A percentile compares a stretch with the other conserved stretches of the same genome.
These are phyloP conservation scores for Acanthamoeba lenticulata DNA, from an alignment of 208 protist genomes.

Conservation along the genomic window DNA sequence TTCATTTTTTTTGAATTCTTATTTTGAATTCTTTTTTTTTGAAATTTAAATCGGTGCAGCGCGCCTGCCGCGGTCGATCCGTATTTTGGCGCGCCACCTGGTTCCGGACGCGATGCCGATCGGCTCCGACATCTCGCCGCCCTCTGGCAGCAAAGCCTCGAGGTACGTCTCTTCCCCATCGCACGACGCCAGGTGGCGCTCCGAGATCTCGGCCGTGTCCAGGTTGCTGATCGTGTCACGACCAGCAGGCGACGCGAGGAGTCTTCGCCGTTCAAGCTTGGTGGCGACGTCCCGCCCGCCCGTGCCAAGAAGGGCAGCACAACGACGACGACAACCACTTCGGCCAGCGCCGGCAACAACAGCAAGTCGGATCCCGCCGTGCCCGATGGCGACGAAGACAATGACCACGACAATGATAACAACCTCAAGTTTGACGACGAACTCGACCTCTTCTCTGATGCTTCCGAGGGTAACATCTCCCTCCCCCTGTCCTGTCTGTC, in stretches of 20 bases:
- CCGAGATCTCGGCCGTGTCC: too few relatives aligned
- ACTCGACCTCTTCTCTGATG: background rate
- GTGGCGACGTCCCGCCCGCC: background rate
- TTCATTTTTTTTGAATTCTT: background rate
- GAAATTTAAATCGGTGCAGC: background rate
- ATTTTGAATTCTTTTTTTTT: background rate
- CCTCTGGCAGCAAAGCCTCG: background rate
- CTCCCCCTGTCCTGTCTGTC: background rate
- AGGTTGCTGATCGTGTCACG: too few relatives aligned
- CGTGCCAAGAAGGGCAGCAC: background rate
- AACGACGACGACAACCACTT: too few relatives aligned
- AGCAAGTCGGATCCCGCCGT: too few relatives aligned
- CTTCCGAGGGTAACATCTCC: background rate
- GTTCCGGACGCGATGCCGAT: background rate
- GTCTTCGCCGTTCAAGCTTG: background rate
- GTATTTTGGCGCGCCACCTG: constrained; percentile 27
- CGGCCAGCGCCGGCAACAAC: too few relatives aligned
- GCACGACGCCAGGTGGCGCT: too few relatives aligned
- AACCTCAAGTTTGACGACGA: too few relatives aligned
- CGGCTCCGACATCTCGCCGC: background rate
- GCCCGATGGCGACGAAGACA: too few relatives aligned
- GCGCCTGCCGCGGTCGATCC: constrained; percentile 41
- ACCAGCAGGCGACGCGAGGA: background rate
- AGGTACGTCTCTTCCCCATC: background rate
- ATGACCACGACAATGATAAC: too few relatives aligned